Evolutionary conservation across 1,284 basidiomycete genomes (phyloP).

Genomic region (Uromyces viciae-fabae): DNA sequence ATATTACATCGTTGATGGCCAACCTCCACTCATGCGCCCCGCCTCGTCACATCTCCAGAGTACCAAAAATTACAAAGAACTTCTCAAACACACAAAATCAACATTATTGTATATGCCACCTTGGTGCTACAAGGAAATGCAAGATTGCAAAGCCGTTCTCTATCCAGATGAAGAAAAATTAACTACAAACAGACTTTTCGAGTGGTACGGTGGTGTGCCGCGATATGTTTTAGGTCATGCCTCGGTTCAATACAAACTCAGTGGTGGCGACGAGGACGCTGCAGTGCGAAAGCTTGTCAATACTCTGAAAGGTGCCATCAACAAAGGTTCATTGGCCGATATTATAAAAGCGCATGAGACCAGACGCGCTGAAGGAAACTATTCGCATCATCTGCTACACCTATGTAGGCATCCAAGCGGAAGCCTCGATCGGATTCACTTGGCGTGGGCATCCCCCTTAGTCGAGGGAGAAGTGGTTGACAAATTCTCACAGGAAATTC

Average conservation of each 20-base stretch:
- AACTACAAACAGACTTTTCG: background rate
- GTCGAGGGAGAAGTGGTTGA: background rate
- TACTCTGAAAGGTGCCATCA: background rate
- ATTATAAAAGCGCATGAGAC: background rate
- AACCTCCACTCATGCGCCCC: background rate
- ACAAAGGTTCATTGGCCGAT: background rate
- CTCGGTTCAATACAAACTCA: background rate
- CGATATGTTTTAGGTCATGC: background rate
- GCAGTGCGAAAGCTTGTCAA: background rate
- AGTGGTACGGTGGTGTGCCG: constrained; percentile 11
- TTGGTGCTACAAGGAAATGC: background rate
- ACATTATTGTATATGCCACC: background rate
- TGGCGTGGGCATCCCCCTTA: background rate
- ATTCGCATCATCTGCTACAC: background rate
- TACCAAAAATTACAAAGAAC: background rate
- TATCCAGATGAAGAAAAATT: constrained; percentile 4
- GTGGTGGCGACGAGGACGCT: background rate
- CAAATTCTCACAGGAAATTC: background rate
- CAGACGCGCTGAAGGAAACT: background rate
- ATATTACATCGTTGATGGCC: constrained; percentile 2
- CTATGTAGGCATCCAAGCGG: background rate
- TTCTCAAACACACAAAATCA: background rate
- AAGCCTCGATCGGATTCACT: background rate
- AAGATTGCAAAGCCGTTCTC: background rate
- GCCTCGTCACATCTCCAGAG: background rate